These are phyloP conservation scores for Cucurbita ficifolia DNA, from an alignment of 306 rosid species.

Conservation along the genomic window DNA sequence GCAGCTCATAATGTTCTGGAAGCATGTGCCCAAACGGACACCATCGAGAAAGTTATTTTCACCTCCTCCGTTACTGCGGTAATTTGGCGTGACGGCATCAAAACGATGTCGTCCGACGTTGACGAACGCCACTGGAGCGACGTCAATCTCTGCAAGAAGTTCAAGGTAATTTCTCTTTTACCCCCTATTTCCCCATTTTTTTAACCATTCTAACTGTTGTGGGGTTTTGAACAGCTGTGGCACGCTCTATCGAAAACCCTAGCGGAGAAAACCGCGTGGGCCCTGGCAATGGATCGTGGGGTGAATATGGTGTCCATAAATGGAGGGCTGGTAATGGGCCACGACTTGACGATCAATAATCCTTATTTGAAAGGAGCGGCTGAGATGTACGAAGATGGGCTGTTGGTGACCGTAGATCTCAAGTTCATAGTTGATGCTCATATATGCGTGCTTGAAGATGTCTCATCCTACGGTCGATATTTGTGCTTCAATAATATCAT, in stretches of 20 bases:
- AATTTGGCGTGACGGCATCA: constrained; percentile 15
- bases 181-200: background rate
- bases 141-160: constrained; percentile 18
- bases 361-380: constrained; percentile 26
- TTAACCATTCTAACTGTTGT: background rate
- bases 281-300: constrained; percentile 26
- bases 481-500: constrained; percentile 20
- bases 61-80: constrained; percentile 24
- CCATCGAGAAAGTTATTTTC: constrained; percentile 18
- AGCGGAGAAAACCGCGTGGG: constrained; percentile 24
- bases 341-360: constrained; percentile 11
- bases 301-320: constrained; percentile 23
- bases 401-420: constrained; percentile 23
- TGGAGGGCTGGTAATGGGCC: constrained; percentile 18
- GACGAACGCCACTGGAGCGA: constrained; percentile 26
- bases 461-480: constrained; percentile 20
- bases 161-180: constrained; percentile 6
- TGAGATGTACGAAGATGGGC: constrained; percentile 25
- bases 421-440: constrained; percentile 17
- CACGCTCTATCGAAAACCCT: constrained; percentile 21
- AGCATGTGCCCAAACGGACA: constrained; percentile 26
- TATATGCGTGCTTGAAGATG: constrained; percentile 20
- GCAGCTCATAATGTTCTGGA: constrained; percentile 34
- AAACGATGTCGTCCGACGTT: constrained; percentile 3
- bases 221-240: constrained; percentile 15